Percentiles rank a stretch among this genome's conserved stretches.
Evolutionary conservation across 345 rosid genomes (phyloP).

Genomic region (Populus tremula): DNA sequence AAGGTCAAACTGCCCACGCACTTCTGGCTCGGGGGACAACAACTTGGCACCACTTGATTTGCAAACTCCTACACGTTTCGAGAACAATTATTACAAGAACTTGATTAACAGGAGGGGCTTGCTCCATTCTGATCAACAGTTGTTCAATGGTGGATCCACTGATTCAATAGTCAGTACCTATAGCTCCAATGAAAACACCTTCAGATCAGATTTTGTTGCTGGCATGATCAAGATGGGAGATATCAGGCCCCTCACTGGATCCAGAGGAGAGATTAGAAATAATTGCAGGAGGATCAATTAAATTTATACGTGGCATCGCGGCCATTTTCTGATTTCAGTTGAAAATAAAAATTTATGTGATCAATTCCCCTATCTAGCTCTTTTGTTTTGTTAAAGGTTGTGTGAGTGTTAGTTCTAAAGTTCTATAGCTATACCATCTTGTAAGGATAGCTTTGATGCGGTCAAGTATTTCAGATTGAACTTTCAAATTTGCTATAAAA

Average conservation of each 20-base stretch:
- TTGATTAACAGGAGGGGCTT: conserved; percentile 32
- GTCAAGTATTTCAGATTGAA: no score
- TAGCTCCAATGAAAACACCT: conserved; percentile 13
- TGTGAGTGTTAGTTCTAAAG: neutral
- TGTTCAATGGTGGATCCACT: conserved; percentile 35
- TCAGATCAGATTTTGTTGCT: conserved; percentile 30
- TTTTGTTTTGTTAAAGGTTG: neutral
- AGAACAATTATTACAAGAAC: conserved; percentile 35
- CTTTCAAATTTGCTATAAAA: no score
- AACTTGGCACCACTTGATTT: conserved; percentile 39
- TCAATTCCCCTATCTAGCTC: neutral
- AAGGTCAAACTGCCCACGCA: conserved; percentile 29
- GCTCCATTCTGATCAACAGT: conserved; percentile 50
- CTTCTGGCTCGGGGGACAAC: conserved; percentile 29
- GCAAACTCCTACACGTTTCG: conserved; percentile 34
- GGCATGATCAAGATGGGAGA: conserved; percentile 54
- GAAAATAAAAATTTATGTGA: no score
- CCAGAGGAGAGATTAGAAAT: conserved; percentile 41
- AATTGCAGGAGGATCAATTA: conserved; percentile 39
- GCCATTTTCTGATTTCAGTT: neutral
- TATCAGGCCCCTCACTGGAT: conserved; percentile 42
- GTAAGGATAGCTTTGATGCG: no score
- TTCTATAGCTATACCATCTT: neutral
- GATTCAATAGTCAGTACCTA: conserved; percentile 32
- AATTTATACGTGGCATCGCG: neutral